Evolutionary conservation across 2,329 filamentous ascomycete species (phyloP).

Genomic region (Fusarium xyrophilum): DNA sequence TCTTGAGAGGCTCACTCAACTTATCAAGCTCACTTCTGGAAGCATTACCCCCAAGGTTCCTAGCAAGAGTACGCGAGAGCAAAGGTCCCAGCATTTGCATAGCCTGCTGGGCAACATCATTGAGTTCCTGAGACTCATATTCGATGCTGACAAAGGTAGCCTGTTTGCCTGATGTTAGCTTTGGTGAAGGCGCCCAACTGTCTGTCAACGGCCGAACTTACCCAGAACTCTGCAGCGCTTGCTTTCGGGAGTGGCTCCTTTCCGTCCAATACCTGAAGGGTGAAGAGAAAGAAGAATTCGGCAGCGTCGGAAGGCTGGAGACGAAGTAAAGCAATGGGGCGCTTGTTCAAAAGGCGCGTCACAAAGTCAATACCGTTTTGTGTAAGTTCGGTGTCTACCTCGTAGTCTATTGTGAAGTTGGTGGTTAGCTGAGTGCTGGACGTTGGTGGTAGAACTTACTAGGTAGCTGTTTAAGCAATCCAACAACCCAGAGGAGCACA

Average conservation of each 20-base stretch:
- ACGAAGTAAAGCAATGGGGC: slow-evolving; percentile 66
- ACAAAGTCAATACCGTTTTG: slow-evolving; percentile 78
- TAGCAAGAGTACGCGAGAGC: slow-evolving; percentile 65
- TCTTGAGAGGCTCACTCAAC: slow-evolving; percentile 74
- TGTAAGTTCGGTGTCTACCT: slow-evolving; percentile 75
- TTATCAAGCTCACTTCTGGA: slow-evolving; percentile 76
- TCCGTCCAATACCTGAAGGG: slow-evolving; percentile 72
- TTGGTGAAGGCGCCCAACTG: no score
- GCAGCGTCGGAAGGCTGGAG: slow-evolving; percentile 63
- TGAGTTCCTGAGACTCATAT: slow-evolving; percentile 51
- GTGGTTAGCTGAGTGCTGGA: neutral
- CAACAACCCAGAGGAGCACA: slow-evolving; percentile 68
- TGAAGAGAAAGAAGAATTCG: slow-evolving; percentile 74
- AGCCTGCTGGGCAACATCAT: slow-evolving; percentile 55
- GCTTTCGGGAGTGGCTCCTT: slow-evolving; percentile 78
- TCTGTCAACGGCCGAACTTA: slow-evolving; percentile 45
- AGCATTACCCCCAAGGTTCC: slow-evolving; percentile 72
- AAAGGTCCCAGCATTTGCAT: slow-evolving; percentile 67
- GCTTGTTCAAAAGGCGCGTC: slow-evolving; percentile 66
- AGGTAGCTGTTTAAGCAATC: slow-evolving; percentile 67
- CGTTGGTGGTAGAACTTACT: slow-evolving; percentile 49
- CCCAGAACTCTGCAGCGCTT: slow-evolving; percentile 78
- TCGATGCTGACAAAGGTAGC: slow-evolving; percentile 60
- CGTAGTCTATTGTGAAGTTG: slow-evolving; percentile 58
- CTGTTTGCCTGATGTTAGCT: slow-evolving; percentile 45